phyloP scores from a whole-genome alignment of 352 stramenopile species.

The Pythium plurisporium region DNA sequence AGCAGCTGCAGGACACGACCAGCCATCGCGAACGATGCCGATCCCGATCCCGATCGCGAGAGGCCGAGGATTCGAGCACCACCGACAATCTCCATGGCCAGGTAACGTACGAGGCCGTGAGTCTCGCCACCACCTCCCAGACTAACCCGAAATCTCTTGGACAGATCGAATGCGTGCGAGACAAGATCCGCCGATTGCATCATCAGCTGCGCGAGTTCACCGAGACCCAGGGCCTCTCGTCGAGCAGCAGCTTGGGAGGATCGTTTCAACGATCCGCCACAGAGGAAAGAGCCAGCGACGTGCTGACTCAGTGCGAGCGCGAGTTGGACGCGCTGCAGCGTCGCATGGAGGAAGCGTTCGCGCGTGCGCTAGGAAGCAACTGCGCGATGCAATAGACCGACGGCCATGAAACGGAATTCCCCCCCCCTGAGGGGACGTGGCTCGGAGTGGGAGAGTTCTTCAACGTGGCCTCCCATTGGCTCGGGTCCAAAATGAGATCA shows the following conservation, averaged over 20 bases:
- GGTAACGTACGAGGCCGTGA: no score
- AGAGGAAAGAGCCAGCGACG: neutral
- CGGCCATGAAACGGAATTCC: no score
- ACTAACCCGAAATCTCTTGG: no score
- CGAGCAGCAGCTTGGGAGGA: neutral
- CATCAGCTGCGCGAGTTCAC: slow-evolving; percentile 15
- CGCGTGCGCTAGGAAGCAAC: slow-evolving; percentile 21
- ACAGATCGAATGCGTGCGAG: slow-evolving; percentile 11
- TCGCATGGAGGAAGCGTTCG: slow-evolving; percentile 25
- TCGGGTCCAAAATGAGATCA: neutral
- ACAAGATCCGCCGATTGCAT: slow-evolving; percentile 12
- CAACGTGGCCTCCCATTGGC: neutral
- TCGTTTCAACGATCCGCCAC: no score
- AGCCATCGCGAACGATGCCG: neutral
- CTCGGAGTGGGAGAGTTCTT: no score
- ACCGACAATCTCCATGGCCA: neutral
- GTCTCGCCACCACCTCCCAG: no score
- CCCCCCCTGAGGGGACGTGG: neutral
- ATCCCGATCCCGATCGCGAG: neutral
- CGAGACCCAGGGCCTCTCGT: slow-evolving; percentile 5
- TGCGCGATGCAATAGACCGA: slow-evolving; percentile 28
- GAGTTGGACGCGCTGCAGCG: slow-evolving; percentile 19
- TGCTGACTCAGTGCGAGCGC: slow-evolving; percentile 14
- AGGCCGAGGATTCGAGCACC: neutral
- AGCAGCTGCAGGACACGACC: neutral